Percentiles rank a stretch among this genome's conserved stretches.
Conservation (phyloP, 768 basidiomycete species). For the Aureoboletus auriporus region DNA sequence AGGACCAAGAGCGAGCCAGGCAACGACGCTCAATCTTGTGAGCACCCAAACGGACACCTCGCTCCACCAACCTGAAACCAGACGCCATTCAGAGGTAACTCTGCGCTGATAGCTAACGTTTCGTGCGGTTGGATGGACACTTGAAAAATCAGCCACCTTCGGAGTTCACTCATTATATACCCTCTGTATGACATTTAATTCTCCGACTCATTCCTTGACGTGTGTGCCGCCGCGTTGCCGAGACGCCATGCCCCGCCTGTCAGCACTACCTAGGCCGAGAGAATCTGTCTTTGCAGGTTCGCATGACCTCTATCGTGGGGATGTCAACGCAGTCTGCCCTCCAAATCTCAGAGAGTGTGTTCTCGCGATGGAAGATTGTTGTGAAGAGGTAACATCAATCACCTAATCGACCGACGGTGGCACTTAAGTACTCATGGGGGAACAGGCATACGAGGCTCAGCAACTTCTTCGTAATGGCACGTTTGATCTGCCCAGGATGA, state of each 20-base stretch:
- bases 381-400: slow-evolving; percentile 55
- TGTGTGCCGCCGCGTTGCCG: slow-evolving; percentile 10
- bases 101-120: slow-evolving; percentile 54
- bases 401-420: background rate
- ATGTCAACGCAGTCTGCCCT: slow-evolving; percentile 62
- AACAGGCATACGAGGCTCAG: slow-evolving; percentile 65
- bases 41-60: slow-evolving; percentile 53
- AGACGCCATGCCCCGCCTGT: slow-evolving; percentile 43
- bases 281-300: slow-evolving; percentile 73
- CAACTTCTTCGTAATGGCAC: slow-evolving; percentile 67
- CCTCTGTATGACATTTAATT: slow-evolving; percentile 16
- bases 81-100: slow-evolving; percentile 51
- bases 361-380: slow-evolving; percentile 74
- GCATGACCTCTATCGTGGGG: slow-evolving; percentile 60
- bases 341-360: slow-evolving; percentile 75
- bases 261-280: slow-evolving; percentile 43
- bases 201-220: slow-evolving; percentile 22
- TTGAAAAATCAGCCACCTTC: slow-evolving; percentile 25
- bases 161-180: slow-evolving; percentile 29
- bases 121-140: slow-evolving; percentile 70
- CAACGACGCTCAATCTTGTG: slow-evolving; percentile 43
- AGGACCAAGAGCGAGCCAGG: slow-evolving; percentile 35
- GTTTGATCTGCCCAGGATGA: slow-evolving; percentile 67
- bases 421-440: background rate
- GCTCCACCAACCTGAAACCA: slow-evolving; percentile 74